Evolutionary conservation across 139 green algal genomes (phyloP), one percentile per base, ranked within the genome.

Genomic region (Chlamydomonas incerta): DNA sequence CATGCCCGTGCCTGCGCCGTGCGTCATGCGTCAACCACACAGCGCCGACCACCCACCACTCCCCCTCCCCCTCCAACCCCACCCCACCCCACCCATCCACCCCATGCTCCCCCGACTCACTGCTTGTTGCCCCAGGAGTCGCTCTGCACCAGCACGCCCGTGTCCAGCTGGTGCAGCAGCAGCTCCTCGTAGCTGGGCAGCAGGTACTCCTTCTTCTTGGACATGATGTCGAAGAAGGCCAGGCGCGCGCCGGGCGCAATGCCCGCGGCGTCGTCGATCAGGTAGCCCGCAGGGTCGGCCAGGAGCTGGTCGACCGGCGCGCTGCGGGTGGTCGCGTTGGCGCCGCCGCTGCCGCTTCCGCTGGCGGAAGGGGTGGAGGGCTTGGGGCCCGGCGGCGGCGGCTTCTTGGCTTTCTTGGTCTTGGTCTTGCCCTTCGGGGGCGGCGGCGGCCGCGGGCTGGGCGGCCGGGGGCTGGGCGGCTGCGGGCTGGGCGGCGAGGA

Each of bases 211-310:
- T 35, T 41, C 17, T 29, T 20, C 0, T 10, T 0, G 50, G 37
- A 68, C 67, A 74, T 76, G 26, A 88, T 90, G 89, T 97, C 96
- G 20, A 92, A 92, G 88, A 99, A 98, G 0, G 93, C 95, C 5
- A 98, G 60, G 57, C 90, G 91, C 18, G 95, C 95, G 9, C 87
- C 77, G 0, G 95, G 95, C 0, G 96, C 96, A 80, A 97, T 95
- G 58, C 96, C 96, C 3, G 89, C 92, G 31, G 87, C 81, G 2
- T 71, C 9, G 31, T 86, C 68, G 6, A 77, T 21, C 5, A n/a
- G 0, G 62, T 83, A 83, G 31, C 20, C 8, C 26, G 20, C 33
- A 57, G 34, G 35, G 35, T 35, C 68, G 34, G 68, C 35, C 68
- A 23, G 35, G 14, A 2, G 68, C 68, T 2, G 68, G 35, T 13